Evolutionary conservation across 2,329 filamentous ascomycete genomes (phyloP).

Genomic region (Ophiostoma sp.): DNA sequence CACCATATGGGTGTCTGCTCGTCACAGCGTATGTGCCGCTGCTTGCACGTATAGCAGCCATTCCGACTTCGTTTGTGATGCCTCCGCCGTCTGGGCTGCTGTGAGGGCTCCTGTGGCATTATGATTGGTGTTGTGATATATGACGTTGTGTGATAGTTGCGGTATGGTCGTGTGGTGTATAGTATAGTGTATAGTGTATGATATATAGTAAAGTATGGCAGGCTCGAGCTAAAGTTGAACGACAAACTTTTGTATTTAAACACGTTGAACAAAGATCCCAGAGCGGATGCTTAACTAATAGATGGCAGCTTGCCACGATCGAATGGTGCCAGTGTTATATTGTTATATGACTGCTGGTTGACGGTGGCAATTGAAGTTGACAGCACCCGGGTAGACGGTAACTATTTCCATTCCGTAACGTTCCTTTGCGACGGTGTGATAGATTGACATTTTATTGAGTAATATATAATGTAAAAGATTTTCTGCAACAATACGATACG

Average conservation of each 20-base stretch:
- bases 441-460: too few relatives aligned
- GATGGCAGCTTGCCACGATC: background rate
- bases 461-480: background rate
- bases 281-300: background rate
- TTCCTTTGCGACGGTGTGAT: background rate
- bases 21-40: conserved; percentile 21
- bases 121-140: background rate
- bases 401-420: background rate
- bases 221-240: too few relatives aligned
- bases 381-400: background rate
- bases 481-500: background rate
- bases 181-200: background rate
- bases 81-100: conserved; percentile 16
- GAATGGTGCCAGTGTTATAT: background rate
- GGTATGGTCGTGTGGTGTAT: background rate
- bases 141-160: background rate
- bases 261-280: background rate
- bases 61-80: conserved; percentile 21
- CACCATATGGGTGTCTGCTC: conserved; percentile 20
- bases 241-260: too few relatives aligned
- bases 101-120: background rate
- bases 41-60: conserved; percentile 21
- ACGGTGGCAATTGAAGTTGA: background rate
- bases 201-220: background rate
- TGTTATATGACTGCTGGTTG: background rate